Evolutionary conservation across 352 stramenopile species (phyloP).

Genomic region (Phytophthora niederhauseri): DNA sequence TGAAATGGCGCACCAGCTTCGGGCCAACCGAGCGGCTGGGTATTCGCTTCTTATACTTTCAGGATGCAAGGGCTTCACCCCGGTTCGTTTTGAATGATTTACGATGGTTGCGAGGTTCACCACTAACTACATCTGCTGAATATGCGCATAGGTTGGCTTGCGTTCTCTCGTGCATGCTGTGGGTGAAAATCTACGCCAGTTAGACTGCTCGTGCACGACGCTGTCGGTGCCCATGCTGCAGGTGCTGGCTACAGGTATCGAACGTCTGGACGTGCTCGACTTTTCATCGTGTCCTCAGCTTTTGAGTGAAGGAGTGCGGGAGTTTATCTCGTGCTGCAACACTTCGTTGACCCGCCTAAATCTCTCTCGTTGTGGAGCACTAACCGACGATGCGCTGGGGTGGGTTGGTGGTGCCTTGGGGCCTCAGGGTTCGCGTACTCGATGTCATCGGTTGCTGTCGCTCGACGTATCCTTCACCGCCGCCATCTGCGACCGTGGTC

Average conservation of each 20-base stretch:
- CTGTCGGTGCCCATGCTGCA: slow-evolving; percentile 66
- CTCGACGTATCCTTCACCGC: slow-evolving; percentile 72
- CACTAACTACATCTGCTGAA: slow-evolving; percentile 3
- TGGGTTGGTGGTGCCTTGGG: slow-evolving; percentile 74
- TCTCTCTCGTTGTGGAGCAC: slow-evolving; percentile 55
- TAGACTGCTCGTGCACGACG: slow-evolving; percentile 58
- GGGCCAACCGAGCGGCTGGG: slow-evolving; percentile 39
- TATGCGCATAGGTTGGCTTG: slow-evolving; percentile 61
- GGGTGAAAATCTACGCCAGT: slow-evolving; percentile 44
- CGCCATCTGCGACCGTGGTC: slow-evolving; percentile 62
- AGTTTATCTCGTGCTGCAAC: slow-evolving; percentile 80
- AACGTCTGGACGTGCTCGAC: slow-evolving; percentile 56
- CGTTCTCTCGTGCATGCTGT: slow-evolving; percentile 71
- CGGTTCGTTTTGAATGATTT: slow-evolving; percentile 18
- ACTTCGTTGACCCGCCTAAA: slow-evolving; percentile 58
- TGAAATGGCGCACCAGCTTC: slow-evolving; percentile 63
- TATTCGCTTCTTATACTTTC: slow-evolving; percentile 65
- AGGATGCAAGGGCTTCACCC: slow-evolving; percentile 59
- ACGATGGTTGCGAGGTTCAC: not conserved
- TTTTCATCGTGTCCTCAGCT: slow-evolving; percentile 67
- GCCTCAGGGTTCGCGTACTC: slow-evolving; percentile 65
- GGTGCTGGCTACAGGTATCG: slow-evolving; percentile 73
- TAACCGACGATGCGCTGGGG: slow-evolving; percentile 77
- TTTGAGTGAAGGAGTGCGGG: slow-evolving; percentile 57
- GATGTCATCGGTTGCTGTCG: slow-evolving; percentile 64